phyloP scores from a whole-genome alignment of 1,284 basidiomycete genomes.

The Sanguinoderma infundibulare region DNA sequence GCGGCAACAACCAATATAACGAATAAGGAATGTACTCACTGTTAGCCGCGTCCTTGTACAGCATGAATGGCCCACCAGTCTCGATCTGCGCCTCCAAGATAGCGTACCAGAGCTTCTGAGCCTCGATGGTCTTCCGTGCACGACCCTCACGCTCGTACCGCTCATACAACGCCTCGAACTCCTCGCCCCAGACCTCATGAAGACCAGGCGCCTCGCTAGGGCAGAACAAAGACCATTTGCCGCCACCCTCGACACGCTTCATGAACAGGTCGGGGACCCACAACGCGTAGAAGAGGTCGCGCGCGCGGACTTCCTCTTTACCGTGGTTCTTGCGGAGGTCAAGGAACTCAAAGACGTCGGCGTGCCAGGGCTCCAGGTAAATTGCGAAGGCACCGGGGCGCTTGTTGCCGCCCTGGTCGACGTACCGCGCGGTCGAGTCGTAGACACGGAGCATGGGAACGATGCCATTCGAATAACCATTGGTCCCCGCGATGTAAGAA shows the following conservation, averaged over 20 bases:
- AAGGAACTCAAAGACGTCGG: constrained; percentile 97
- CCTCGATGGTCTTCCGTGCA: constrained; percentile 86
- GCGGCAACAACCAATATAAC: not conserved
- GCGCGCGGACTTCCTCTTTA: constrained; percentile 96
- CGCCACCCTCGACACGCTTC: constrained; percentile 90
- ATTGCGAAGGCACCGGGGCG: constrained; percentile 98
- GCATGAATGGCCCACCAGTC: constrained; percentile 98
- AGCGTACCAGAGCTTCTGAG: constrained; percentile 99
- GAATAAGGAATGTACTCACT: constrained; percentile 47
- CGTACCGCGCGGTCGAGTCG: constrained; percentile 98
- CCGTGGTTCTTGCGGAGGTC: constrained; percentile 99
- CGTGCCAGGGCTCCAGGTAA: constrained; percentile 98
- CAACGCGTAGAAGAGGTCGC: constrained; percentile 98
- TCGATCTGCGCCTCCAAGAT: constrained; percentile 98
- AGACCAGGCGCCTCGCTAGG: constrained; percentile 95
- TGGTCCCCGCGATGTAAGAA: constrained; percentile 92
- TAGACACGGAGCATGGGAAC: constrained; percentile 99
- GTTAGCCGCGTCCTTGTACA: constrained; percentile 94
- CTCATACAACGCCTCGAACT: constrained; percentile 91
- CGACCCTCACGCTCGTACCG: constrained; percentile 93
- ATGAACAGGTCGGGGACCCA: constrained; percentile 99
- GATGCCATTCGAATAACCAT: constrained; percentile 98
- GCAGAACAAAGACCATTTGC: constrained; percentile 97
- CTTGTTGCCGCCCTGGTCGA: constrained; percentile 99
- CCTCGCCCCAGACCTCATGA: constrained; percentile 89